These are phyloP conservation scores for Colletotrichum nymphaeae DNA, from an alignment of 2,329 filamentous ascomycete genomes.

Conservation along the genomic window DNA sequence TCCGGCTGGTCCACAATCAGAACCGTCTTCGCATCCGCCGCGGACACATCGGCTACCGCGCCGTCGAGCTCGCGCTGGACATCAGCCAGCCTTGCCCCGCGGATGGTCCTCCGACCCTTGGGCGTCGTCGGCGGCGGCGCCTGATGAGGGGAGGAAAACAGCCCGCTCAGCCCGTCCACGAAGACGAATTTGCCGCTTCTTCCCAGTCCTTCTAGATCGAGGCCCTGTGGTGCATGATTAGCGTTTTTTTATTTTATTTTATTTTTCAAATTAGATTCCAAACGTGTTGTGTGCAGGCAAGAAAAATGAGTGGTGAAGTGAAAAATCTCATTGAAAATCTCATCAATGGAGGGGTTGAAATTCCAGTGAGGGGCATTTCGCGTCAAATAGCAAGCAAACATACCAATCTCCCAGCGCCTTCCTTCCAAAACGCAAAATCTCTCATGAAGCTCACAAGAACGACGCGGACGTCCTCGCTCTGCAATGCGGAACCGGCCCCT, in stretches of 20 bases:
- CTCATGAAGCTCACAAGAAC: conserved; percentile 87
- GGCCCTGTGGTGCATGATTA: conserved; percentile 57
- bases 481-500: neutral
- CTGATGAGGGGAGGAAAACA: conserved; percentile 55
- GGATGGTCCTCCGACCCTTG: conserved; percentile 42
- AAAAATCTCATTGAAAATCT: neutral
- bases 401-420: conserved; percentile 76
- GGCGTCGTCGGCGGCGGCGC: conserved; percentile 1
- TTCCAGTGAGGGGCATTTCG: neutral
- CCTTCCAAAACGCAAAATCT: conserved; percentile 82
- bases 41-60: conserved; percentile 53
- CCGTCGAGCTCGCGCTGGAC: conserved; percentile 53
- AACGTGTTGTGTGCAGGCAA: neutral
- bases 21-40: conserved; percentile 58
- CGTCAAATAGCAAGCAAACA: conserved; percentile 40
- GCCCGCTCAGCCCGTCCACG: conserved; percentile 77
- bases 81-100: conserved; percentile 46
- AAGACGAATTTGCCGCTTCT: conserved; percentile 74
- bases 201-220: conserved; percentile 74
- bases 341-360: conserved; percentile 7
- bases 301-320: too few species aligned
- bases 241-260: too few species aligned
- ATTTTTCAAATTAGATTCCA: neutral
- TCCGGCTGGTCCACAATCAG: conserved; percentile 76
- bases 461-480: conserved; percentile 59